phyloP scores from a whole-genome alignment of 2,329 filamentous ascomycete species.

The Hymenoscyphus repandus region DNA sequence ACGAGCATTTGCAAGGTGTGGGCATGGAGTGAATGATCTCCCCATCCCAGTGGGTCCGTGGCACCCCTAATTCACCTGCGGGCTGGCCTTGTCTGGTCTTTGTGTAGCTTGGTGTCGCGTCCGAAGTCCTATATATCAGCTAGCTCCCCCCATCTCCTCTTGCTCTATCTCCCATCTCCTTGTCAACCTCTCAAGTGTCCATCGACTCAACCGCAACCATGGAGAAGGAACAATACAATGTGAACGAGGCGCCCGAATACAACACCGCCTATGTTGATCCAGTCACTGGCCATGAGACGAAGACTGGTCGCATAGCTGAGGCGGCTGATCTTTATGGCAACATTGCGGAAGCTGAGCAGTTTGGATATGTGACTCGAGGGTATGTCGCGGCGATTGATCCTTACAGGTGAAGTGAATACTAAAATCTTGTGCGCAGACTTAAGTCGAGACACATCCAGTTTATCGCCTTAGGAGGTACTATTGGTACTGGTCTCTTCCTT shows the following conservation, averaged over 20 bases:
- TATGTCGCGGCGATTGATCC: conserved; percentile 22
- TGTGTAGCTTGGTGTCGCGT: conserved; percentile 5
- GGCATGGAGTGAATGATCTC: background rate
- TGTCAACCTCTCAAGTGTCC: conserved; percentile 7
- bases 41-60: conserved; percentile 1
- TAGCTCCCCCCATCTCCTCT: background rate
- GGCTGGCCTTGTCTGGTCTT: background rate
- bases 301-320: conserved; percentile 36
- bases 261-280: conserved; percentile 22
- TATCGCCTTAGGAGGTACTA: conserved; percentile 55
- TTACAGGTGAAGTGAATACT: background rate
- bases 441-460: conserved; percentile 51
- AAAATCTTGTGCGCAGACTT: conserved; percentile 15
- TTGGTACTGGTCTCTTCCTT: conserved; percentile 50
- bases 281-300: conserved; percentile 23
- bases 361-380: conserved; percentile 46
- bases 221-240: conserved; percentile 24
- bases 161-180: background rate
- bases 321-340: conserved; percentile 49
- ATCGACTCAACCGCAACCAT: conserved; percentile 12
- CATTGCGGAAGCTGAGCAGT: conserved; percentile 43
- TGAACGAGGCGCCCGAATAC: conserved; percentile 18
- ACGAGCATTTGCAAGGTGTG: background rate
- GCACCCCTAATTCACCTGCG: conserved; percentile 1
- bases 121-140: conserved; percentile 8